phyloP scores from a whole-genome alignment of 75 land plant genomes.

The Ceratopteris richardii region DNA sequence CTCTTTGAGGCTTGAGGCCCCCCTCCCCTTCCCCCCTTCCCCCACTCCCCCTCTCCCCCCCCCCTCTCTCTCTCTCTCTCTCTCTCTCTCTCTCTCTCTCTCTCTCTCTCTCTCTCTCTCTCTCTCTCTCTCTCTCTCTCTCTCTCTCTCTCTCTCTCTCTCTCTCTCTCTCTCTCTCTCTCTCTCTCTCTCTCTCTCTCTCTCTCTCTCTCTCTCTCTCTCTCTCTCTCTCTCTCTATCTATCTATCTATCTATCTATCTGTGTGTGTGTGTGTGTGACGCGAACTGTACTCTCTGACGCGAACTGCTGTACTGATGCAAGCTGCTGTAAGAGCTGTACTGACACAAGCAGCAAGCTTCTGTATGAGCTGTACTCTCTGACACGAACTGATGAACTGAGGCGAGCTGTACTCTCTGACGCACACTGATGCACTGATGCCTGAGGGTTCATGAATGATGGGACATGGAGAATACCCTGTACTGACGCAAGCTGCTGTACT shows the following conservation, averaged over 20 bases:
- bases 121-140: constrained; percentile 3
- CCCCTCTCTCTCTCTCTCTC: neutral
- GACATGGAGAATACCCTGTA: too few species aligned
- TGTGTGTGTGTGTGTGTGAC: neutral
- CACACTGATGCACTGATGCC: neutral
- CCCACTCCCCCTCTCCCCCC: neutral
- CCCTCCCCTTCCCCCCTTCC: neutral
- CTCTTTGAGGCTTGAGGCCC: neutral
- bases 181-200: neutral
- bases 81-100: neutral
- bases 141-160: constrained; percentile 3
- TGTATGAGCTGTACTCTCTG: too few species aligned
- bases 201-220: neutral
- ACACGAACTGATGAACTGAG: too few species aligned
- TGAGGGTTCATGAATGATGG: too few species aligned
- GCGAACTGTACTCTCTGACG: too few species aligned
- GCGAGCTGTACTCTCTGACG: too few species aligned
- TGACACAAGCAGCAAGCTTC: too few species aligned
- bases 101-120: constrained; percentile 3
- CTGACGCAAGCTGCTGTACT: too few species aligned
- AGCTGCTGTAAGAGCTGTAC: too few species aligned
- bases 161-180: neutral
- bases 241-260: too few species aligned
- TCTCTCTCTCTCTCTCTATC: neutral
- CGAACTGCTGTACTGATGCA: too few species aligned